Conservation (phyloP, 2,329 filamentous ascomycete species). For the Verticillium dahliae region DNA sequence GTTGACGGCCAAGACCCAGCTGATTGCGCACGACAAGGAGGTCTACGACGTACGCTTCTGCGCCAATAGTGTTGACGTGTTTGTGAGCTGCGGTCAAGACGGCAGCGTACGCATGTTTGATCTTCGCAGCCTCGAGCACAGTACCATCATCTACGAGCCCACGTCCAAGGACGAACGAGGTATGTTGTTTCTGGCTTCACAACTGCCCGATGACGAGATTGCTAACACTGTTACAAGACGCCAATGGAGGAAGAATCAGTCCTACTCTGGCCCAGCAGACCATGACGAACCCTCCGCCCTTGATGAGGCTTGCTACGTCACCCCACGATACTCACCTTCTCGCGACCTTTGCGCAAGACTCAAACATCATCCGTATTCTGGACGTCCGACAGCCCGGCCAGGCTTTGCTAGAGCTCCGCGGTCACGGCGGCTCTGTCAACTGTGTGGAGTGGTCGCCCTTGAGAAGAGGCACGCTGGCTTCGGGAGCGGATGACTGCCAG, state of each 20-base stretch:
- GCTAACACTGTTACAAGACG: constrained; percentile 28
- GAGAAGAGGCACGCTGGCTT: constrained; percentile 80
- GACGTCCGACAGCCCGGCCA: constrained; percentile 95
- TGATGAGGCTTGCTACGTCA: constrained; percentile 79
- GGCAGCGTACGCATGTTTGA: constrained; percentile 99
- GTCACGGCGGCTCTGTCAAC: constrained; percentile 79
- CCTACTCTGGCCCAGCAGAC: constrained; percentile 72
- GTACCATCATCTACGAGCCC: constrained; percentile 98
- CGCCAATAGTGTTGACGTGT: constrained; percentile 96
- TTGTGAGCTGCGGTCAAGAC: constrained; percentile 95
- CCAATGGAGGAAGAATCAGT: constrained; percentile 58
- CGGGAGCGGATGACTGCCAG: constrained; percentile 84
- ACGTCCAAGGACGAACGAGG: constrained; percentile 76
- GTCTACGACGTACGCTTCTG: constrained; percentile 98
- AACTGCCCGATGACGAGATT: too few relatives aligned
- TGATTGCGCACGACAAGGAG: constrained; percentile 98
- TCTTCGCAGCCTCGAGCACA: constrained; percentile 89
- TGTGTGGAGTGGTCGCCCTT: constrained; percentile 94
- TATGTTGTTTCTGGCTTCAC: constrained; percentile 26
- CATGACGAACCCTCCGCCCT: constrained; percentile 68
- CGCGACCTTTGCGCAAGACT: constrained; percentile 95
- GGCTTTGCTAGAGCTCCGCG: constrained; percentile 85
- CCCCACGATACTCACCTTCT: constrained; percentile 93
- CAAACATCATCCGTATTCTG: constrained; percentile 84
- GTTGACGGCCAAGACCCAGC: constrained; percentile 91